Evolutionary conservation across 2,329 filamentous ascomycete species (phyloP).

Genomic region (Verticillium isaacii): DNA sequence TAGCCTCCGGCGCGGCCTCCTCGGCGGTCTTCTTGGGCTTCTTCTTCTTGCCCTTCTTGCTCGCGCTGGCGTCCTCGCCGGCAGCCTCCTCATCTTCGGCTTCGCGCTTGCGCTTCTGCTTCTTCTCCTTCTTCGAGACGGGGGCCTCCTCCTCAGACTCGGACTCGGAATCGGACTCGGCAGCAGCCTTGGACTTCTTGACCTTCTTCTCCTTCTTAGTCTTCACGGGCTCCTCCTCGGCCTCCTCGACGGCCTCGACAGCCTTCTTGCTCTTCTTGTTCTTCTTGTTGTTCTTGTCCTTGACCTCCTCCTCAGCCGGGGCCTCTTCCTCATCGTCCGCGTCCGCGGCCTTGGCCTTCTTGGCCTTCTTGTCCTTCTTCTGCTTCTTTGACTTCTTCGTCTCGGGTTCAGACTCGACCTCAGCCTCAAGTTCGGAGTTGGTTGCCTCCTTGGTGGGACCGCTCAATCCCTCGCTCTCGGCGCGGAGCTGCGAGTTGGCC

Average conservation of each 20-base stretch:
- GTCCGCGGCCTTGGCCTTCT: not conserved
- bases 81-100: constrained; percentile 16
- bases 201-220: constrained; percentile 14
- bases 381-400: constrained; percentile 30
- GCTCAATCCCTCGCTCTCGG: constrained; percentile 9
- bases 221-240: constrained; percentile 14
- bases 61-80: constrained; percentile 19
- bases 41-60: constrained; percentile 18
- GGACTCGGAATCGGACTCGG: constrained; percentile 2
- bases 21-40: constrained; percentile 16
- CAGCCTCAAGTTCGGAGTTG: not conserved
- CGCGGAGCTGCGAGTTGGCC: constrained; percentile 11
- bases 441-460: constrained; percentile 5
- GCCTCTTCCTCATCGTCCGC: constrained; percentile 1
- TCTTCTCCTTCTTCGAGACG: constrained; percentile 17
- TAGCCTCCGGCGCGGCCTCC: constrained; percentile 15
- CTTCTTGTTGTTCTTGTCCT: constrained; percentile 10
- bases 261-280: constrained; percentile 13
- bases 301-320: not conserved
- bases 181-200: constrained; percentile 4
- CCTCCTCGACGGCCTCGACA: constrained; percentile 2
- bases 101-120: constrained; percentile 13
- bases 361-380: constrained; percentile 13
- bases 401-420: constrained; percentile 9
- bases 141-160: constrained; percentile 14